Percentiles rank a stretch among this genome's conserved stretches.
phyloP scores from a whole-genome alignment of 2,329 filamentous ascomycete genomes.

The Dactylellina cionopaga region DNA sequence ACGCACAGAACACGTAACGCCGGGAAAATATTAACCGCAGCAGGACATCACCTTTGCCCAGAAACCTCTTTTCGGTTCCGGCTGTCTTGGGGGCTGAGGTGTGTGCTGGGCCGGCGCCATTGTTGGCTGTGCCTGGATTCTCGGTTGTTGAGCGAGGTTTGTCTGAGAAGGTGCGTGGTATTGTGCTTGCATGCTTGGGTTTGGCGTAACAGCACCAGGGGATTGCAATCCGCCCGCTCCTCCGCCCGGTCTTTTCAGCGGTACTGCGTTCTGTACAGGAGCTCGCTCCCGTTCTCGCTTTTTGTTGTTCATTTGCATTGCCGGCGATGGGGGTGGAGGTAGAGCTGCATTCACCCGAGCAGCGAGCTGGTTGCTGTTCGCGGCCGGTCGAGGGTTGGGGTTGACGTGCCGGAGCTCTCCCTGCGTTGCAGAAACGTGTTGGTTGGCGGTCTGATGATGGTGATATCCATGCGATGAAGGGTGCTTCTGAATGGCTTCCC shows the following conservation, averaged over 20 bases:
- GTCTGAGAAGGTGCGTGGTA: constrained; percentile 90
- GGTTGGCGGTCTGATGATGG: constrained; percentile 64
- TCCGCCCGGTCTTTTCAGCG: constrained; percentile 79
- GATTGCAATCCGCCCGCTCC: constrained; percentile 71
- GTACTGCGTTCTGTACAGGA: constrained; percentile 79
- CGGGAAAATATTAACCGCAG: constrained; percentile 73
- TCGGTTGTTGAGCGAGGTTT: constrained; percentile 77
- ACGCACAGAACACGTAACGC: constrained; percentile 54
- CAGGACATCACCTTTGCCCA: constrained; percentile 96
- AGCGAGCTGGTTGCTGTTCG: constrained; percentile 72
- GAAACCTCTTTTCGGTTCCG: constrained; percentile 79
- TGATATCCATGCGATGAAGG: constrained; percentile 72
- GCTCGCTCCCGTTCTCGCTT: constrained; percentile 72
- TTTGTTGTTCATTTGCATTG: constrained; percentile 82
- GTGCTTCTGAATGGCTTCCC: constrained; percentile 80
- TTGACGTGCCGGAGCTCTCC: constrained; percentile 58
- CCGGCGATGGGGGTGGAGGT: constrained; percentile 87
- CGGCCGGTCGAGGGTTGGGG: constrained; percentile 69
- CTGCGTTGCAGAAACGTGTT: constrained; percentile 64
- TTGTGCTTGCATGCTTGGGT: constrained; percentile 91
- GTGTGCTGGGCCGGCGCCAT: constrained; percentile 64
- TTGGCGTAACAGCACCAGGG: constrained; percentile 79
- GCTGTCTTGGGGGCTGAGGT: constrained; percentile 66
- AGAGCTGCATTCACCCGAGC: constrained; percentile 92
- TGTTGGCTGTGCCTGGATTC: constrained; percentile 70